Base-by-base conservation (phyloP, 202 grass and related monocot species). In the Schoenoplectus triqueter region DNA sequence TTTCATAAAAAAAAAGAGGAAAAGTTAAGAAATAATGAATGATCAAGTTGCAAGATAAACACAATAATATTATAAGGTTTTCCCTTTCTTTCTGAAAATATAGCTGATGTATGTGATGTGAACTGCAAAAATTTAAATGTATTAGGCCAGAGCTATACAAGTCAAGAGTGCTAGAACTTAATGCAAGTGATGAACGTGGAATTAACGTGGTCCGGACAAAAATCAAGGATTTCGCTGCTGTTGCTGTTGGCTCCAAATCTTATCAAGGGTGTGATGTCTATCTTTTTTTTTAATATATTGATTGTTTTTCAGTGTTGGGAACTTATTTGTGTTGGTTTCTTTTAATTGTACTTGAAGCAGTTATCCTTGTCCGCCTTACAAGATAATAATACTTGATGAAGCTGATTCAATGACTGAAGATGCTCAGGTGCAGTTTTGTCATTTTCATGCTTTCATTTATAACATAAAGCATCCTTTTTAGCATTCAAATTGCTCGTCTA, bases 371-470 rank as follows among this genome's bases (percentile, higher is more conserved):
- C 96, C 96, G 57, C 94, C 89, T 65, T 97, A 92, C 89, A 97
- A 97, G 83, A 93, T 97, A 82, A 93, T 97, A 82, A 94, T 98
- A 87, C 90, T 98, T 40, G 96, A 98, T 87, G 96, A 98, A 91
- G 96, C 96, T 68, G 96, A 98, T 92, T 98, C 96, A 2, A 95
- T 98, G 96, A 98, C 96, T 63, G 96, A 98, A 91, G 96, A 98
- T 92, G 96, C 96, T 71, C 96, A 98, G 89, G 96, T 98, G 90
- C 71, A 80, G 63, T 19, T 21, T 46, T 45, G 80, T 76, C 5
- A 66, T 48, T 73, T 63, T 87, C 21, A 85, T 66, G 66, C 46
- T 80, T 45, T 80, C 72, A 31, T 74, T 57, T 15, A 55, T 31
- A 59, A 8, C 31, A 22, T 41, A 59, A 57, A 78, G 4, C 73